phyloP scores from a whole-genome alignment of 768 basidiomycete genomes.

The Suillus discolor region DNA sequence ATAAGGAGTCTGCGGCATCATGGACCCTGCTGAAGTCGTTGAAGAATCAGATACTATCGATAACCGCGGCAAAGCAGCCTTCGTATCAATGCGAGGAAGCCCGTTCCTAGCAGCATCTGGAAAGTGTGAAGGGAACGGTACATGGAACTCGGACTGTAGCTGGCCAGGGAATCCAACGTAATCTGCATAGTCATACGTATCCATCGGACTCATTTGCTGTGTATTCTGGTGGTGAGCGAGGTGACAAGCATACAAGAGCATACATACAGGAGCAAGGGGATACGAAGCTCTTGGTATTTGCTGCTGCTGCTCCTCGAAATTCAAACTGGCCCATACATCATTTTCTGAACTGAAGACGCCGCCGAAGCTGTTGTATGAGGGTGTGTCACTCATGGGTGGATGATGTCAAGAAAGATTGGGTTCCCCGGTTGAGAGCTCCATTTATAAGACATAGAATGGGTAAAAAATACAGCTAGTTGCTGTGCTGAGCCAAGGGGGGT shows the following conservation, averaged over 20 bases:
- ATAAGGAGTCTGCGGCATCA: constrained; percentile 1
- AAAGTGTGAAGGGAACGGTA: neutral
- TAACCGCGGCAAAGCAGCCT: neutral
- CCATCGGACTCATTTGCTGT: neutral
- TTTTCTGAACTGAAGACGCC: neutral
- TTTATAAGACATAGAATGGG: neutral
- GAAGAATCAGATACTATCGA: constrained; percentile 4
- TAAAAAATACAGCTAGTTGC: constrained; percentile 2
- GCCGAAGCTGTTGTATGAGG: neutral
- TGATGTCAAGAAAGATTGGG: neutral
- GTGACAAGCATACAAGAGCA: neutral
- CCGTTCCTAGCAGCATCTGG: neutral
- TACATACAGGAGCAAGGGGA: neutral
- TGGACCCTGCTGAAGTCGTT: neutral
- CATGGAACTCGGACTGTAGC: neutral
- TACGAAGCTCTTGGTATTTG: neutral
- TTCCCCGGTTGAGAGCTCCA: neutral
- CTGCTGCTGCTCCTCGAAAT: neutral
- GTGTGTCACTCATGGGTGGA: neutral
- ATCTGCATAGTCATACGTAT: neutral
- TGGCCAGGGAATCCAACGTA: neutral
- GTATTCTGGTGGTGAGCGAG: neutral
- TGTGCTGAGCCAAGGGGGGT: constrained; percentile 9
- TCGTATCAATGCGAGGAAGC: neutral
- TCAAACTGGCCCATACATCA: neutral